phyloP scores from a whole-genome alignment of 2,329 filamentous ascomycete species.

The Diplodia intermedia region DNA sequence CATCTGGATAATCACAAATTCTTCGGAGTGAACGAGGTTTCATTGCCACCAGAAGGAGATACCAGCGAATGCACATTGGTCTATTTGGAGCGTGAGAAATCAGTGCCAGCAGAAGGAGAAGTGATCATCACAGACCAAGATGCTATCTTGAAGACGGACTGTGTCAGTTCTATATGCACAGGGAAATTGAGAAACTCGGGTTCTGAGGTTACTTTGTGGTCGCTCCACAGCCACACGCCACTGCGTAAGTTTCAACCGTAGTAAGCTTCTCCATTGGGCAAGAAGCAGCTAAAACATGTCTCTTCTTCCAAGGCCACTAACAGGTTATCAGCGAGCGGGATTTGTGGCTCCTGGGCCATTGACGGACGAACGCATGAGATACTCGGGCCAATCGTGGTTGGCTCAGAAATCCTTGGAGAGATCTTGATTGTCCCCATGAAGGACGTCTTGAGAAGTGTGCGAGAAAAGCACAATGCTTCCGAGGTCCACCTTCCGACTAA shows the following conservation, averaged over 20 bases:
- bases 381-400: background rate
- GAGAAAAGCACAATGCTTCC: too few relatives aligned
- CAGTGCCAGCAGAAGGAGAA: background rate
- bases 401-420: background rate
- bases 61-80: too few relatives aligned
- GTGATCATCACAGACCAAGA: background rate
- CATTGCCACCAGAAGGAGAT: too few relatives aligned
- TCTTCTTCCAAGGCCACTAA: background rate
- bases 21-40: background rate
- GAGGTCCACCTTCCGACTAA: background rate
- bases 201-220: background rate
- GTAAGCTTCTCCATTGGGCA: too few relatives aligned
- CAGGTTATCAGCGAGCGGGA: background rate
- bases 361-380: background rate
- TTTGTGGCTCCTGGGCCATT: background rate
- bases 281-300: too few relatives aligned
- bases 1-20: background rate
- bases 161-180: background rate
- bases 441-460: background rate
- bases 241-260: background rate
- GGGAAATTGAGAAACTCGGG: background rate
- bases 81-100: background rate
- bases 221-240: background rate
- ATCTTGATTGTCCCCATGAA: background rate
- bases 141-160: background rate